Evolutionary conservation across 2,329 filamentous ascomycete species (phyloP).

Genomic region (Clathrospora elynae): DNA sequence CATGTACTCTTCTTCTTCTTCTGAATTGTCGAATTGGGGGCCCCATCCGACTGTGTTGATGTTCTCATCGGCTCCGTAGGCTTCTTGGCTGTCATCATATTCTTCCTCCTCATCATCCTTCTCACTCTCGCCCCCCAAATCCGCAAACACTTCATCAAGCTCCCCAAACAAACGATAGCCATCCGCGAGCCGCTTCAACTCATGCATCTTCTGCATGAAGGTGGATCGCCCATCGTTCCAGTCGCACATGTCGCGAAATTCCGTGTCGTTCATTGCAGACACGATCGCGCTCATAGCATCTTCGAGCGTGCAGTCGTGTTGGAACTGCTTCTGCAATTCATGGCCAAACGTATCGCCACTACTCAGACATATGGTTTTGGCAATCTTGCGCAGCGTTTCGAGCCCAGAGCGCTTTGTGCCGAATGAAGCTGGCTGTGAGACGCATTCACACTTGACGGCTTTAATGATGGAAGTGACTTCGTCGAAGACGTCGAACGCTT

Average conservation of each 20-base stretch:
- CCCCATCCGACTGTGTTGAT: slow-evolving; percentile 42
- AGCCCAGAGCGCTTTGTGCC: background rate
- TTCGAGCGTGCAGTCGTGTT: background rate
- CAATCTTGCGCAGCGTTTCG: background rate
- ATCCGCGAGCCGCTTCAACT: background rate
- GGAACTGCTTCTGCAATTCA: background rate
- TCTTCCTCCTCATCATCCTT: slow-evolving; percentile 42
- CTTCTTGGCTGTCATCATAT: no score
- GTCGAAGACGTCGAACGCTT: background rate
- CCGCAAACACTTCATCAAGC: background rate
- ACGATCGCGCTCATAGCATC: background rate
- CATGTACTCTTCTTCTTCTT: no score
- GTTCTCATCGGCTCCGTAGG: slow-evolving; percentile 39
- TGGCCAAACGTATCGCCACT: background rate
- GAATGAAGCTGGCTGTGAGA: background rate
- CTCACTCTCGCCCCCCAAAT: background rate
- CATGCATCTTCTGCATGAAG: background rate
- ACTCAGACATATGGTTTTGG: background rate
- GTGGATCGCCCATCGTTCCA: background rate
- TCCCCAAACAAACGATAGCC: background rate
- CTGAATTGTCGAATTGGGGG: no score
- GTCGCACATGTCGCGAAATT: no score
- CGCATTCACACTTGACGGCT: background rate
- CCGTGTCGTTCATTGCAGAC: background rate
- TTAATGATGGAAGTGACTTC: background rate